Conservation (phyloP, 148 eudicot species). For the Vaccinium myrtillus region DNA sequence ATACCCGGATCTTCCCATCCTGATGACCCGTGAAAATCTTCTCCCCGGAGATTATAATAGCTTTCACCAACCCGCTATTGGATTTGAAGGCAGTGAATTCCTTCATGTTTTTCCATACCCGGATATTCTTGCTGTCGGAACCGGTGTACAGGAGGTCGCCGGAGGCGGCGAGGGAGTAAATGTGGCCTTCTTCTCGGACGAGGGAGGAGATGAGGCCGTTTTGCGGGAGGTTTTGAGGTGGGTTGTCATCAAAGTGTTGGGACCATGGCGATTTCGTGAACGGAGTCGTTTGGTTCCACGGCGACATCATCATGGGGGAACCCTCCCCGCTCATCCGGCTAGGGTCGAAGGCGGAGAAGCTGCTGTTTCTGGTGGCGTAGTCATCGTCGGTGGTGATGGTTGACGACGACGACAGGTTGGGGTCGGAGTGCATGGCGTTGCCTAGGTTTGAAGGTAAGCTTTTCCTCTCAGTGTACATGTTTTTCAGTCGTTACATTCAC, state of each 20-base stretch:
- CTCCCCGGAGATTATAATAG: slow-evolving; percentile 39
- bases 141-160: slow-evolving; percentile 41
- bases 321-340: slow-evolving; percentile 41
- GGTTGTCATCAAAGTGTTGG: slow-evolving; percentile 9
- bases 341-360: slow-evolving; percentile 34
- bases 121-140: slow-evolving; percentile 56
- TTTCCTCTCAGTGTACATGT: not conserved
- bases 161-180: slow-evolving; percentile 43
- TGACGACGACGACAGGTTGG: slow-evolving; percentile 26
- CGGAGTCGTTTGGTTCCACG: slow-evolving; percentile 42
- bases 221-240: slow-evolving; percentile 20
- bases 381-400: not conserved
- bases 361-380: slow-evolving; percentile 27
- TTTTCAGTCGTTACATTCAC: not conserved
- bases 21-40: slow-evolving; percentile 58
- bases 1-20: slow-evolving; percentile 49
- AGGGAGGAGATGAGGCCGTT: slow-evolving; percentile 44
- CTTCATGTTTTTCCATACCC: slow-evolving; percentile 47
- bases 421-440: slow-evolving; percentile 30
- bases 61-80: slow-evolving; percentile 51
- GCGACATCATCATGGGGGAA: slow-evolving; percentile 62
- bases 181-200: slow-evolving; percentile 56
- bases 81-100: slow-evolving; percentile 49
- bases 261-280: slow-evolving; percentile 27
- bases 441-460: slow-evolving; percentile 12